Conservation (phyloP, 768 basidiomycete species). For the Serendipita sp. region DNA sequence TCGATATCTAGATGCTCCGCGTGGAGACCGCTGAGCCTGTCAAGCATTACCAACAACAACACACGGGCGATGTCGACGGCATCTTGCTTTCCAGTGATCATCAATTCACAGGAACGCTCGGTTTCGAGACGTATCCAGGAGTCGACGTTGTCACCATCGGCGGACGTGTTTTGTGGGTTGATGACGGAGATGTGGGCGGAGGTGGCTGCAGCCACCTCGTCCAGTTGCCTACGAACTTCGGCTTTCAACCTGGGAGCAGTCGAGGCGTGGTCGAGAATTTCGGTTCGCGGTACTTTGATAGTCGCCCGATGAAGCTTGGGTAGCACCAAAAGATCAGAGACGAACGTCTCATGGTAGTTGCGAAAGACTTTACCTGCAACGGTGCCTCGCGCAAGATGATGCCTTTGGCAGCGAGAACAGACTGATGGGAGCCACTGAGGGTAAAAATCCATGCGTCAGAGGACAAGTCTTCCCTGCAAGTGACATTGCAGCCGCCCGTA, state of each 20-base stretch:
- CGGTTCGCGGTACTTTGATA: slow-evolving; percentile 83
- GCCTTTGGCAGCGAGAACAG: slow-evolving; percentile 81
- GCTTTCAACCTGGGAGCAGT: slow-evolving; percentile 67
- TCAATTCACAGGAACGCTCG: slow-evolving; percentile 84
- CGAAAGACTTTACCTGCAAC: slow-evolving; percentile 42
- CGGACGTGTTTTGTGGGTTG: slow-evolving; percentile 65
- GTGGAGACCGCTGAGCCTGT: slow-evolving; percentile 85
- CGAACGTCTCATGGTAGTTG: slow-evolving; percentile 13
- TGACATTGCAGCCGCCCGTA: not conserved
- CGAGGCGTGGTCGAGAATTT: slow-evolving; percentile 76
- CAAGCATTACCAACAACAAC: slow-evolving; percentile 80
- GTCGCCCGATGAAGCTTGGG: slow-evolving; percentile 35
- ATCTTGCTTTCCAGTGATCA: slow-evolving; percentile 72
- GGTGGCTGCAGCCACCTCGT: slow-evolving; percentile 89
- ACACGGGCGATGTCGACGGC: slow-evolving; percentile 86
- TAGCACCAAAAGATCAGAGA: slow-evolving; percentile 11
- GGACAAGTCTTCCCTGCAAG: not conserved
- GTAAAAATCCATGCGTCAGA: slow-evolving; percentile 58
- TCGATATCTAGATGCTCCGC: slow-evolving; percentile 88
- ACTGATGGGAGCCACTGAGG: slow-evolving; percentile 79
- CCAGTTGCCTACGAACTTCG: slow-evolving; percentile 70
- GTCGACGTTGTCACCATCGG: slow-evolving; percentile 36
- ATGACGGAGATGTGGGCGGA: slow-evolving; percentile 87
- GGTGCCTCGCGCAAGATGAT: slow-evolving; percentile 83
- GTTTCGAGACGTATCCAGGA: slow-evolving; percentile 88